These are phyloP conservation scores for Sporothrix globosa DNA, from an alignment of 2,329 filamentous ascomycete genomes.

Conservation along the genomic window DNA sequence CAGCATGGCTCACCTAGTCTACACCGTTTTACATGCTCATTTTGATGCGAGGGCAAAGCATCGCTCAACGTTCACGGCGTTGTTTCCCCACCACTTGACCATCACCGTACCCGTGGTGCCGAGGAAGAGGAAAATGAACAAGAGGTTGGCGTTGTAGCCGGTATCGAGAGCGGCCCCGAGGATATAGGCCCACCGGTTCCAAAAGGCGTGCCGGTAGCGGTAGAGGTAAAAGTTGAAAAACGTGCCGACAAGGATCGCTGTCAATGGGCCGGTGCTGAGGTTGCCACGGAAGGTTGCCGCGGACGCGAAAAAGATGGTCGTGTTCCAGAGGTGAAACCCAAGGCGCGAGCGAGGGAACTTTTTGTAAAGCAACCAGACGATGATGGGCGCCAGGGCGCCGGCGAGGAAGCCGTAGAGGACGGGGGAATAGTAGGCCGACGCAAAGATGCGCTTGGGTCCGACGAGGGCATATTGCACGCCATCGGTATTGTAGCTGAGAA, in stretches of 20 bases:
- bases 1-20: no score
- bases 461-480: conserved; percentile 37
- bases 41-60: conserved; percentile 32
- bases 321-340: conserved; percentile 37
- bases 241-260: conserved; percentile 34
- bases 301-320: conserved; percentile 37
- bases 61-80: conserved; percentile 33
- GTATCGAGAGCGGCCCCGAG: conserved; percentile 36
- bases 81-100: conserved; percentile 38
- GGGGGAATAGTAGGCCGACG: conserved; percentile 34
- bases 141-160: conserved; percentile 36
- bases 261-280: conserved; percentile 36
- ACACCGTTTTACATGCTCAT: no score
- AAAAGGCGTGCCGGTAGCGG: conserved; percentile 35
- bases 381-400: conserved; percentile 32
- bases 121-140: conserved; percentile 37
- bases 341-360: conserved; percentile 33
- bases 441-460: conserved; percentile 36
- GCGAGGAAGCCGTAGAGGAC: conserved; percentile 37
- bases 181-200: conserved; percentile 37
- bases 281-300: conserved; percentile 35
- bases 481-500: conserved; percentile 35
- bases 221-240: conserved; percentile 36
- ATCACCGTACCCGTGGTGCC: conserved; percentile 35
- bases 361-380: conserved; percentile 36